Base-by-base conservation (phyloP, 768 basidiomycete genomes). In the Lentinus tigrinus region DNA sequence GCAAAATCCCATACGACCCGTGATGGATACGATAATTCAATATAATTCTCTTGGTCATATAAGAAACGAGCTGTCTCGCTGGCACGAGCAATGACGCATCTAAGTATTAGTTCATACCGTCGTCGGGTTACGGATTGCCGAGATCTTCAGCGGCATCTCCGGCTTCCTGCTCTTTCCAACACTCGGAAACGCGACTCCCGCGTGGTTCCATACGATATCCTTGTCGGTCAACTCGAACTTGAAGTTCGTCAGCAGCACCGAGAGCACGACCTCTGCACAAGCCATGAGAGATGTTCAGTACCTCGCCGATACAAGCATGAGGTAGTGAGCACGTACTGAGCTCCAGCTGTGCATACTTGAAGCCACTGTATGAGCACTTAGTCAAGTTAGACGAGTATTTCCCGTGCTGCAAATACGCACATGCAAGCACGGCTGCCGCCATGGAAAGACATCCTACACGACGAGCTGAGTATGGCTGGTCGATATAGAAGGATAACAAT, bases 301-400 rank as follows among this genome's bases (percentile, higher is more conserved):
- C 31, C 3, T 7, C 31, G 6, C 31, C 6, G 11, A 11, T 6
- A 11, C 11, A 11, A 31, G 31, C 31, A 11, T 6, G 31, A 42
- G 19, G 8, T 14, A 1, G 7, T 4, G 7, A 42, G 44, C 9
- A 42, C 56, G 17, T 36, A 57, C 56, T 57, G 27, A 57, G 28
- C 23, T 57, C 56, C 9, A 62, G 34, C 21, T 76, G 73, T 2
- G 76, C 71, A 61, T 74, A 77, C 49, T 78, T 77, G 70, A 78
- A 79, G 40, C 77, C 77, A 36, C 73, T 75, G 54, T 7, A 38
- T 26, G 6, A 56, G 24, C 10, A 23, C 6, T 8, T 8, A 26
- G 17, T 37, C 26, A 17, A n/a, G 21, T 17, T 3, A 21, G 21
- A 5, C 3, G 10, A 3, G 11, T 17, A n/a, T n/a, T n/a, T n/a